Percentiles rank a stretch among this genome's conserved stretches.
phyloP scores from a whole-genome alignment of 148 eudicot genomes.

The Vaccinium myrtillus region DNA sequence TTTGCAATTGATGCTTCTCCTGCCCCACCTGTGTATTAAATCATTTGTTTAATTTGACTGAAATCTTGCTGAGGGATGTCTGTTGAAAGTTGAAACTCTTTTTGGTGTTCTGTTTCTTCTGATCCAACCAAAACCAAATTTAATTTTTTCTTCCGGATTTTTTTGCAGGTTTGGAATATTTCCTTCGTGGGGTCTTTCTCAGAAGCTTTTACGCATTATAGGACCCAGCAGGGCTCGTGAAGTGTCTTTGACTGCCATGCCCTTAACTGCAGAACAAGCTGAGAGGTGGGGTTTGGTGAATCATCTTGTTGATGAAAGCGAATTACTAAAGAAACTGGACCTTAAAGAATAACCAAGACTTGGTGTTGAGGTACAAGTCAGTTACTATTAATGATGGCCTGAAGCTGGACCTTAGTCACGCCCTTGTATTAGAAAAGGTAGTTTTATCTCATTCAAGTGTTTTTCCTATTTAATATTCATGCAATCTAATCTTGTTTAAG shows the following conservation, averaged over 20 bases:
- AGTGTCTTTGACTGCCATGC: conserved; percentile 62
- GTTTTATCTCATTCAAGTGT: conserved; percentile 11
- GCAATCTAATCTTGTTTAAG: background rate
- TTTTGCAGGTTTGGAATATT: conserved; percentile 83
- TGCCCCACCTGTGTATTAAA: background rate
- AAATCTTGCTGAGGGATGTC: background rate
- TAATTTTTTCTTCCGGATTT: background rate
- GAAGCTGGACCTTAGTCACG: conserved; percentile 68
- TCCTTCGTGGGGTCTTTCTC: conserved; percentile 99
- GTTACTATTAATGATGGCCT: conserved; percentile 80
- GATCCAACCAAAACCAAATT: background rate
- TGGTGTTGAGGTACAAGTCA: conserved; percentile 84
- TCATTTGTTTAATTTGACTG: background rate
- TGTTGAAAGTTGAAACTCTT: background rate
- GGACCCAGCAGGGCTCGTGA: conserved; percentile 90
- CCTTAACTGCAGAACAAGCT: conserved; percentile 77
- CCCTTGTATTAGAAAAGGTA: conserved; percentile 90
- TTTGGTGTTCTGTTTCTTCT: background rate
- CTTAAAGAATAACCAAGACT: conserved; percentile 65
- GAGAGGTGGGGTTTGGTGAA: conserved; percentile 85
- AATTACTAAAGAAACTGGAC: conserved; percentile 74
- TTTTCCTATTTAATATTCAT: background rate
- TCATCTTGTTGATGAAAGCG: conserved; percentile 68
- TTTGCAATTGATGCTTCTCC: background rate
- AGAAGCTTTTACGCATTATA: conserved; percentile 88